Base-by-base conservation (phyloP, 345 rosid species). In the Hevea brasiliensis region DNA sequence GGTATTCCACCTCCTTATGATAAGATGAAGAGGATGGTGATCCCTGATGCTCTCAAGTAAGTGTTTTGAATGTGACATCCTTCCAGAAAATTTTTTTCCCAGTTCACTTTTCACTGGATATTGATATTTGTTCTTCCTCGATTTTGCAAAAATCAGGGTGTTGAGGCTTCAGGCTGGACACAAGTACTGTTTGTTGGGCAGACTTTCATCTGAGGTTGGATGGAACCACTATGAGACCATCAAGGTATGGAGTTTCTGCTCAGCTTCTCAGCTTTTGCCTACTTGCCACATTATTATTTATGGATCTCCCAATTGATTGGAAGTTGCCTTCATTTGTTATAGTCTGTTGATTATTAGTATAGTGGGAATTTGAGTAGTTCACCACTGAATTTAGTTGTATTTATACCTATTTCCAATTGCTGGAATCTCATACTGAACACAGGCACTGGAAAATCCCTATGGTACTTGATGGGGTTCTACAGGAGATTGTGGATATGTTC, bases 131-230 rank as follows among this genome's bases (percentile, higher is more conserved):
- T 55, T 56, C 35, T 54, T 58, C 8, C 17, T 76, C 9, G n/a
- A 20, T 24, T 40, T 76, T 70, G 59, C 11, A 12, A 32, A 45
- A 65, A 50, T 66, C 60, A 78, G 81, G 81, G 81, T 78, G 44
- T 73, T 78, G 81, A 78, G 81, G 78, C 77, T 78, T 29, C 81
- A 78, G 67, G 69, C 74, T 6, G 81, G 81, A 26, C 81, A 78
- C 71, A 78, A 78, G 27, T 78, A 78, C 58, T 78, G 81, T 70
- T 68, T 78, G 74, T 73, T 78, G 57, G 81, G 81, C 27, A 70
- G 75, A 41, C 81, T 78, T 48, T 78, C 81, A 8, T 78, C 81
- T 0, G 77, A 78, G 74, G 81, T 78, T 58, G 81, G 81, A 45
- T 78, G 81, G 81, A 78, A 78, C 71, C 74, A 77, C 59, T 72